phyloP scores from a whole-genome alignment of 2,329 filamentous ascomycete genomes.

The Myriosclerotinia scirpicola region DNA sequence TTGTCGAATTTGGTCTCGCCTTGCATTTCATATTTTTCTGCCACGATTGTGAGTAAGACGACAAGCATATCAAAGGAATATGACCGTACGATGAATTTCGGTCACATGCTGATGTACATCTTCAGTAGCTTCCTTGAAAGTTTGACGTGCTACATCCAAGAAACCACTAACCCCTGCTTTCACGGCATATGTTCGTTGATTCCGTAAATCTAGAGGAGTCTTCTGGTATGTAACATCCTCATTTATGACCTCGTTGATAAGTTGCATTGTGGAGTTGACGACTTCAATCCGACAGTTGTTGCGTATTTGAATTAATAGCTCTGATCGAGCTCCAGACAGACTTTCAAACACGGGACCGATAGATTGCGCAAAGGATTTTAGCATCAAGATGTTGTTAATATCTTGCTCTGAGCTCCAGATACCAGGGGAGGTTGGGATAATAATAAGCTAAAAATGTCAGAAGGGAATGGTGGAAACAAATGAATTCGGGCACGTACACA shows the following conservation, averaged over 20 bases:
- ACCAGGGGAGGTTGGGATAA: constrained; percentile 66
- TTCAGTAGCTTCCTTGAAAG: constrained; percentile 83
- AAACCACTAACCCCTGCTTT: constrained; percentile 82
- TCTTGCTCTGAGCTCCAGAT: constrained; percentile 73
- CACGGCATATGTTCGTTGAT: constrained; percentile 88
- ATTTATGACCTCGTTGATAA: constrained; percentile 73
- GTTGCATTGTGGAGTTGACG: constrained; percentile 57
- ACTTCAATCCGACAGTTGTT: constrained; percentile 66
- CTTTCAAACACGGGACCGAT: constrained; percentile 68
- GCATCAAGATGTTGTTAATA: constrained; percentile 81
- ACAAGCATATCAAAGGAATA: not conserved
- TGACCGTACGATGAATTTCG: constrained; percentile 59
- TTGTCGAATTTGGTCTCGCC: constrained; percentile 75
- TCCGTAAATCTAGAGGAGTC: constrained; percentile 79
- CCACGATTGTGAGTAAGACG: not conserved
- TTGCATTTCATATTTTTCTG: constrained; percentile 51
- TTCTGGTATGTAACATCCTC: constrained; percentile 76
- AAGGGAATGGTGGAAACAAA: constrained; percentile 28
- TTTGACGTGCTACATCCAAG: constrained; percentile 82
- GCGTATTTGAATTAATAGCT: constrained; percentile 66
- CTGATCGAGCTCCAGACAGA: constrained; percentile 61
- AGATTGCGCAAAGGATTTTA: constrained; percentile 76
- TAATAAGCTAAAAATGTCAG: constrained; percentile 60
- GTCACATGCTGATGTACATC: constrained; percentile 73
- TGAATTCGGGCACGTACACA: constrained; percentile 51